Evolutionary conservation across 441 rosid species (phyloP).

Genomic region (Jatropha multifida): DNA sequence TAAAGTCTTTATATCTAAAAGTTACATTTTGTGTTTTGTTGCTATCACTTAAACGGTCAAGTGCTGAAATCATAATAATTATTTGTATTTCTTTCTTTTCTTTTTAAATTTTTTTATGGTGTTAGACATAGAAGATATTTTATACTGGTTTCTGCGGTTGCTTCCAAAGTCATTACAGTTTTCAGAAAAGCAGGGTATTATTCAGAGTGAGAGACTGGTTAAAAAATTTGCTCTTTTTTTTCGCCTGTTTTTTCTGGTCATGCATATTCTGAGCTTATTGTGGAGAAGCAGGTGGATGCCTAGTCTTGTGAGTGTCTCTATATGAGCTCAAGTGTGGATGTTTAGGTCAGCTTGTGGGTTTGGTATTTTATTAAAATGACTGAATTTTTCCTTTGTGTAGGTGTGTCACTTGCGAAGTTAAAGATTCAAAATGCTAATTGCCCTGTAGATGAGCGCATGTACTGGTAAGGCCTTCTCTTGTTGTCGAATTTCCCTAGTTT

Average conservation of each 20-base stretch:
- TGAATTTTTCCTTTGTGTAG: slow-evolving; percentile 27
- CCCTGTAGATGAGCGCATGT: slow-evolving; percentile 40
- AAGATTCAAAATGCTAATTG: slow-evolving; percentile 33
- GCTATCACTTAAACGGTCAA: background rate
- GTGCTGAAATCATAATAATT: background rate
- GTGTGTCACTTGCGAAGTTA: slow-evolving; percentile 34
- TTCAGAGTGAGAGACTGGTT: slow-evolving; percentile 40
- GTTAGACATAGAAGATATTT: background rate
- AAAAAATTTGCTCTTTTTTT: background rate
- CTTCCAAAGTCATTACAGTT: background rate
- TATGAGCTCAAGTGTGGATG: background rate
- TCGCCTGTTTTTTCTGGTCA: background rate
- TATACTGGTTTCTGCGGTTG: background rate
- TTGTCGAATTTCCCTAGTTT: background rate
- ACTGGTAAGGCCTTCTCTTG: slow-evolving; percentile 35
- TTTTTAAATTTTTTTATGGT: background rate
- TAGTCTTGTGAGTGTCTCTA: background rate
- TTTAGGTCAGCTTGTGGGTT: background rate
- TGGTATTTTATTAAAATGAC: background rate
- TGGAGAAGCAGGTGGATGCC: background rate
- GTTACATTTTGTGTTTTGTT: background rate
- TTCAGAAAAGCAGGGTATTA: background rate
- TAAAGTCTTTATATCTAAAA: background rate
- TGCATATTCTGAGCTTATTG: background rate
- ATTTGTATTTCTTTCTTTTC: background rate